phyloP scores from a whole-genome alignment of 208 protist genomes.

The Trypanosomatidae sp. region DNA sequence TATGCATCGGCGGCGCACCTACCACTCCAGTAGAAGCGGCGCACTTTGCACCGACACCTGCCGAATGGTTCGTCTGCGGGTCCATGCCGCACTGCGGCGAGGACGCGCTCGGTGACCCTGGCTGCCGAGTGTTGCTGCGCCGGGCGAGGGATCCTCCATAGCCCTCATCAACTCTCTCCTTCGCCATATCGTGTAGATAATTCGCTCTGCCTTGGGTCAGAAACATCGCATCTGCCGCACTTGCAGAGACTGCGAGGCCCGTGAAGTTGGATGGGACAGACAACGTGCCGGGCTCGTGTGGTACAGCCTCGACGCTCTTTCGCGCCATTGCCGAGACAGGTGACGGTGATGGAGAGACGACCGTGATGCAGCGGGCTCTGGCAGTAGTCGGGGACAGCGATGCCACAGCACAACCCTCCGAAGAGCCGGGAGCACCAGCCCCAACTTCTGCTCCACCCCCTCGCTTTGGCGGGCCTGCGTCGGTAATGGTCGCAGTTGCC shows the following conservation, averaged over 20 bases:
- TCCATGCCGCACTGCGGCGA: background rate
- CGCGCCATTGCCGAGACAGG: background rate
- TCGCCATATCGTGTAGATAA: no score
- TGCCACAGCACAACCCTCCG: background rate
- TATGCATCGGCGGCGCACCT: background rate
- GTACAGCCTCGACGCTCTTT: background rate
- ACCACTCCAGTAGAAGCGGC: background rate
- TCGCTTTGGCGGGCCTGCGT: background rate
- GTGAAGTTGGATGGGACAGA: background rate
- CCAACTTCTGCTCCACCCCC: background rate
- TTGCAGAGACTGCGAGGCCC: background rate
- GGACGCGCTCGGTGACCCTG: background rate
- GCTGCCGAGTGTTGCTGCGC: slow-evolving; percentile 7
- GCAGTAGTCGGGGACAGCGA: background rate
- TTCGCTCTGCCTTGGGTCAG: background rate
- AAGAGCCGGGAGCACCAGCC: background rate
- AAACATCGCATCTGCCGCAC: background rate
- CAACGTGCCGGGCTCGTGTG: background rate
- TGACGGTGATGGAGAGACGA: background rate
- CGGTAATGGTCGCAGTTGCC: slow-evolving; percentile 13
- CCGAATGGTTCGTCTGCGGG: background rate
- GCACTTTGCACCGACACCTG: background rate
- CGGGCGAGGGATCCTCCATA: background rate
- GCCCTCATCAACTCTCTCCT: background rate
- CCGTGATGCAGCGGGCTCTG: background rate